Percentiles rank a stretch among this genome's conserved stretches.
phyloP scores from a whole-genome alignment of 2,329 filamentous ascomycete genomes.

The Rutstroemia sp. region DNA sequence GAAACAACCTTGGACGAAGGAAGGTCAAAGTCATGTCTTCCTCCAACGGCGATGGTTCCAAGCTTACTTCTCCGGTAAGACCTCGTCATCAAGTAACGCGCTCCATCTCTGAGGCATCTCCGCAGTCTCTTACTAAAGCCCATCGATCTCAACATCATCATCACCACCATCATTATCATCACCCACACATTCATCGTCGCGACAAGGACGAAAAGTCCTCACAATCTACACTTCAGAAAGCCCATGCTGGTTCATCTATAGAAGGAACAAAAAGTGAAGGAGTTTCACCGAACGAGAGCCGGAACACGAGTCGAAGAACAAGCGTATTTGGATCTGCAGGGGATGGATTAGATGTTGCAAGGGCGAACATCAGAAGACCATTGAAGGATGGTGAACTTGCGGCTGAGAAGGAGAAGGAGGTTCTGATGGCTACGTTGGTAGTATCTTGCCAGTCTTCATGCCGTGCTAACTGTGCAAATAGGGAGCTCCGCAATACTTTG shows the following conservation, averaged over 20 bases:
- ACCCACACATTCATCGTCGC: conserved; percentile 29
- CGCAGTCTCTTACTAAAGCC: conserved; percentile 18
- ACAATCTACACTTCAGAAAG: conserved; percentile 17
- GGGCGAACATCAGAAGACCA: conserved; percentile 12
- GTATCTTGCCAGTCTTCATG: not conserved
- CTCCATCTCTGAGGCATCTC: conserved; percentile 32
- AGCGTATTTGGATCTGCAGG: conserved; percentile 32
- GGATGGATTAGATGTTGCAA: conserved; percentile 9
- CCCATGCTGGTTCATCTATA: not conserved
- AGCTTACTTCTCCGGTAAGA: not conserved
- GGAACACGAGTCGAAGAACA: conserved; percentile 37
- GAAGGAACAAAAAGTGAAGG: conserved; percentile 31
- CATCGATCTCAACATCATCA: conserved; percentile 32
- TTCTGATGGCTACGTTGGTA: conserved; percentile 36
- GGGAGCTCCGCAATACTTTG: conserved; percentile 45
- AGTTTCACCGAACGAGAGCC: conserved; percentile 37
- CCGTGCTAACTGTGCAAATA: conserved; percentile 23
- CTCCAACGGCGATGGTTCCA: conserved; percentile 5
- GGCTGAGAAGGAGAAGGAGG: conserved; percentile 36
- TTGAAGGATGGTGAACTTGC: conserved; percentile 34
- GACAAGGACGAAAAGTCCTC: conserved; percentile 29
- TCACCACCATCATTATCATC: conserved; percentile 7
- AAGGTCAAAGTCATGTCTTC: conserved; percentile 10
- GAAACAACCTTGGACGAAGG: not conserved
- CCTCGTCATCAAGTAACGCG: conserved; percentile 47